phyloP scores from a whole-genome alignment of 441 rosid species.

The Eutrema salsugineum region DNA sequence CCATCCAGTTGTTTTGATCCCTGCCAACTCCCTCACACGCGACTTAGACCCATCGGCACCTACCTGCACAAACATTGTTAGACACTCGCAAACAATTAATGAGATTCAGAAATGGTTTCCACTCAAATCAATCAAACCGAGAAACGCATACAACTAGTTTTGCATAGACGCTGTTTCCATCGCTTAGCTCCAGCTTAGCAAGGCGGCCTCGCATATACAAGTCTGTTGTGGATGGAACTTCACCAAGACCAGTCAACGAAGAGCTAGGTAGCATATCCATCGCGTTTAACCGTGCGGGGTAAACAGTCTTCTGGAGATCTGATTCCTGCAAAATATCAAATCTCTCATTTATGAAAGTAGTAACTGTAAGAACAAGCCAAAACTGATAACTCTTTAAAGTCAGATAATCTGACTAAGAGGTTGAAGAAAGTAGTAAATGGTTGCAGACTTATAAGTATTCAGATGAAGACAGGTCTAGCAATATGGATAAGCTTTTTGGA shows the following conservation, averaged over 20 bases:
- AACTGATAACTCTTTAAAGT: not conserved
- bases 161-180: slow-evolving; percentile 66
- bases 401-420: not conserved
- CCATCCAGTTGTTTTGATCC: slow-evolving; percentile 85
- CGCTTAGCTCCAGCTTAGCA: slow-evolving; percentile 72
- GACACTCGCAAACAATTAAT: not conserved
- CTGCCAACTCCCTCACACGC: slow-evolving; percentile 77
- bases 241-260: slow-evolving; percentile 39
- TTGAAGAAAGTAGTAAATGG: not conserved
- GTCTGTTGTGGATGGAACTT: slow-evolving; percentile 37
- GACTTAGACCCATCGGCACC: slow-evolving; percentile 97
- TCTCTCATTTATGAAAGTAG: not conserved
- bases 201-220: slow-evolving; percentile 46
- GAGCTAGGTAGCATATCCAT: slow-evolving; percentile 67
- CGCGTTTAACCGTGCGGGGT: slow-evolving; percentile 64
- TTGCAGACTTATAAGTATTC: not conserved
- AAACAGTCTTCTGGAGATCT: slow-evolving; percentile 62
- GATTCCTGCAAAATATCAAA: slow-evolving; percentile 48
- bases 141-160: slow-evolving; percentile 76
- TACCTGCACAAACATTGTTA: slow-evolving; percentile 43
- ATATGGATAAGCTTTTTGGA: not conserved
- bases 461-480: not conserved
- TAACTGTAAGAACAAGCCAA: not conserved
- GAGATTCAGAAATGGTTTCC: not conserved
- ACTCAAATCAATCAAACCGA: slow-evolving; percentile 8